Conservation (phyloP, 306 rosid genomes). For the Lathyrus tuberosus region DNA sequence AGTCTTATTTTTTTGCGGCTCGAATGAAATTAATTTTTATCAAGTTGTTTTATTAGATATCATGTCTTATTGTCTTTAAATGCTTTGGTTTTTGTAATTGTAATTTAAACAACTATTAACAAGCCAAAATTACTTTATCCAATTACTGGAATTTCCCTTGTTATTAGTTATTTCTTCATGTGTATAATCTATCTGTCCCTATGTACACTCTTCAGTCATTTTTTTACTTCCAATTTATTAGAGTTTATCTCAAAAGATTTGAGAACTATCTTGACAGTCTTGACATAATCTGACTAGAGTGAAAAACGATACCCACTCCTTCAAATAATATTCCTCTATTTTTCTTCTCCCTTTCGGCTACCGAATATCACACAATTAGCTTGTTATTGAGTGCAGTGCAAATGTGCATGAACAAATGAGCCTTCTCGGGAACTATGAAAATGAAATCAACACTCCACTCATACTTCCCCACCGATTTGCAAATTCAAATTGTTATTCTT, state of each 20-base stretch:
- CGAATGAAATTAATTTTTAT: not conserved
- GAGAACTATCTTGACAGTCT: not conserved
- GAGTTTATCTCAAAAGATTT: constrained; percentile 19
- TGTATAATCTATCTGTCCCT: not conserved
- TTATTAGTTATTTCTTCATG: not conserved
- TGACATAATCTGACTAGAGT: constrained; percentile 24
- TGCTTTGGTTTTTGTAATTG: not conserved
- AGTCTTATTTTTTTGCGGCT: not conserved
- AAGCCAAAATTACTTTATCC: not conserved
- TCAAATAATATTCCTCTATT: too few relatives aligned
- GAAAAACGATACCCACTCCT: too few relatives aligned
- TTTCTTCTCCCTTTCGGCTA: too few relatives aligned
- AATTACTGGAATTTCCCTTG: not conserved
- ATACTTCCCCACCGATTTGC: constrained; percentile 3
- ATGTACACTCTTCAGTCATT: constrained; percentile 1
- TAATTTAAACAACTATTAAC: not conserved
- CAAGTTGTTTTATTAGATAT: not conserved
- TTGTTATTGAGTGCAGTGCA: constrained; percentile 23
- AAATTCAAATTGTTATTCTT: not conserved
- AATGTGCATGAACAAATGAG: constrained; percentile 13
- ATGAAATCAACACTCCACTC: not conserved
- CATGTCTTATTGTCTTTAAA: not conserved
- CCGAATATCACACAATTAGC: too few relatives aligned
- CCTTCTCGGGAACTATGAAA: constrained; percentile 19
- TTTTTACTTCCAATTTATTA: constrained; percentile 11